A percentile compares a stretch with the other conserved stretches of the same genome.
Evolutionary conservation across 371 early-diverging fungal species (phyloP).

Genomic region (Mucor lusitanicus): DNA sequence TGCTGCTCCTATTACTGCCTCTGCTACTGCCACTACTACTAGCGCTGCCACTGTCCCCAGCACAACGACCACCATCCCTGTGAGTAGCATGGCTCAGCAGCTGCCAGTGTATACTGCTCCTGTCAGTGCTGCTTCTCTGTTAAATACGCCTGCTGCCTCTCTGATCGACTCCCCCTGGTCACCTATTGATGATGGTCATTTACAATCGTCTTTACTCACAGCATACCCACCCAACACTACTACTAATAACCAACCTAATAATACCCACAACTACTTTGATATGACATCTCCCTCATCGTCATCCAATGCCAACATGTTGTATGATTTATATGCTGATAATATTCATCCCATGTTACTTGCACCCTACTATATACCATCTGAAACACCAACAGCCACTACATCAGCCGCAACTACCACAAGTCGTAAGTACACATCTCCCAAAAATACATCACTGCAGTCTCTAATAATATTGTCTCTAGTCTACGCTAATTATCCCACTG

Average conservation of each 20-base stretch:
- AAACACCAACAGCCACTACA: neutral
- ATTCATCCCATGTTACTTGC: slow-evolving; percentile 20
- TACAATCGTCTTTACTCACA: neutral
- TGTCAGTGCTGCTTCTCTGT: neutral
- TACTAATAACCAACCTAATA: slow-evolving; percentile 4
- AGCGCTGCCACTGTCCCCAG: neutral
- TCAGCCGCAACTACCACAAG: neutral
- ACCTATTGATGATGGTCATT: slow-evolving; percentile 1
- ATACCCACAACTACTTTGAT: slow-evolving; percentile 1
- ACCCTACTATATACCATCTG: slow-evolving; percentile 12
- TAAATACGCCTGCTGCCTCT: neutral
- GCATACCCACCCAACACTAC: slow-evolving; percentile 4
- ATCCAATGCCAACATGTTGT: neutral
- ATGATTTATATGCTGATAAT: slow-evolving; percentile 3
- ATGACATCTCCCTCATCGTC: neutral
- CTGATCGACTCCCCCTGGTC: slow-evolving; percentile 11
- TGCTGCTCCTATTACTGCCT: neutral
- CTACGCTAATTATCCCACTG: neutral
- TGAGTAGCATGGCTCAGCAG: neutral
- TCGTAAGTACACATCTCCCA: neutral
- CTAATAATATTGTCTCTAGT: neutral
- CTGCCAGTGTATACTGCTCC: neutral
- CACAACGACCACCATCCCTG: neutral
- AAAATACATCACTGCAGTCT: neutral
- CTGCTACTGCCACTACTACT: neutral